These are phyloP conservation scores for Rhizopus sp. DNA, from an alignment of 371 early-diverging fungal genomes.

Conservation along the genomic window DNA sequence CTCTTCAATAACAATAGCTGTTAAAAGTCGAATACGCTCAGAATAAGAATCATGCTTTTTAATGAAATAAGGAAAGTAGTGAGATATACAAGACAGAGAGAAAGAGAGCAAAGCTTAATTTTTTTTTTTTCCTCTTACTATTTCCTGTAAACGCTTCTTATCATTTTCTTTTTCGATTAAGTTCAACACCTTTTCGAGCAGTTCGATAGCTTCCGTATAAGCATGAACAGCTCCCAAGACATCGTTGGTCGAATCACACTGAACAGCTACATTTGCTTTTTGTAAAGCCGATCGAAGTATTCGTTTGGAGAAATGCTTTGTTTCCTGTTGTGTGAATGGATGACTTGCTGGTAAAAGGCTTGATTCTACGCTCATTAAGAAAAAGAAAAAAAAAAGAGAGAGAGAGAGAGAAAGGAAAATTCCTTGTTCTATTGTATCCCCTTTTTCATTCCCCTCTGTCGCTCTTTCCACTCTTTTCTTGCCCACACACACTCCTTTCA, in stretches of 20 bases:
- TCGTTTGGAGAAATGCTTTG: slow-evolving; percentile 40
- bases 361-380: slow-evolving; percentile 4
- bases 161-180: slow-evolving; percentile 46
- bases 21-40: slow-evolving; percentile 17
- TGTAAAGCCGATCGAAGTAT: slow-evolving; percentile 47
- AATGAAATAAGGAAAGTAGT: neutral
- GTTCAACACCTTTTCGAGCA: slow-evolving; percentile 41
- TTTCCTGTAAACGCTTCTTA: slow-evolving; percentile 43
- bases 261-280: slow-evolving; percentile 50
- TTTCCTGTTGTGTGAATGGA: slow-evolving; percentile 6
- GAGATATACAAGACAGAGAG: neutral
- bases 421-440: slow-evolving; percentile 6
- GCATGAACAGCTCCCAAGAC: slow-evolving; percentile 46
- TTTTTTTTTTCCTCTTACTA: slow-evolving; percentile 40
- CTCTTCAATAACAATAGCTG: neutral
- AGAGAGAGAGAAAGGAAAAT: neutral
- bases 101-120: neutral
- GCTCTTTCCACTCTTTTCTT: neutral
- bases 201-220: slow-evolving; percentile 46
- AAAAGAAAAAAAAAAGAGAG: neutral
- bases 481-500: neutral
- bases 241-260: slow-evolving; percentile 48
- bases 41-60: slow-evolving; percentile 29
- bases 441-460: neutral
- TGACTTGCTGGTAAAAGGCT: slow-evolving; percentile 2